phyloP scores from a whole-genome alignment of 345 rosid genomes.

The Arabidopsis thaliana region DNA sequence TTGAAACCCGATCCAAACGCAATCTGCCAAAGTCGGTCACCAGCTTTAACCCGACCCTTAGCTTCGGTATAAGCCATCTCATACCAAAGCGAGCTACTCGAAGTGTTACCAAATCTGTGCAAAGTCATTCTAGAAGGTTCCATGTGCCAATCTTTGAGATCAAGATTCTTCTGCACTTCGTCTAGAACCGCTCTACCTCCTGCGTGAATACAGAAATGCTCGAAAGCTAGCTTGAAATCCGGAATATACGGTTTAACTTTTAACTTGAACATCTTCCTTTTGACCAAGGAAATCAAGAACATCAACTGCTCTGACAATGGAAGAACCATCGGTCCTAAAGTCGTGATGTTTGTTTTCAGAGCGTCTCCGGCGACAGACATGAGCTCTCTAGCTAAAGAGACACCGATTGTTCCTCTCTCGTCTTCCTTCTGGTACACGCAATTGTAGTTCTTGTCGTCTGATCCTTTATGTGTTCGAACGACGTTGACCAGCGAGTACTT shows the following conservation, averaged over 20 bases:
- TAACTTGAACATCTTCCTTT: constrained; percentile 59
- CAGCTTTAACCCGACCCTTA: constrained; percentile 68
- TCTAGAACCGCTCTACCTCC: constrained; percentile 89
- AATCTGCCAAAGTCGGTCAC: constrained; percentile 93
- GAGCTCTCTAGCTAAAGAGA: constrained; percentile 79
- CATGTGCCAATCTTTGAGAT: constrained; percentile 83
- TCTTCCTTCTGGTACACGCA: constrained; percentile 91
- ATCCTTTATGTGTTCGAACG: constrained; percentile 86
- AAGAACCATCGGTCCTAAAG: constrained; percentile 82
- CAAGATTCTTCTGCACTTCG: constrained; percentile 75
- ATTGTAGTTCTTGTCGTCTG: constrained; percentile 67
- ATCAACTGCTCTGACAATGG: constrained; percentile 70
- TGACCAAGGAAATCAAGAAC: constrained; percentile 63
- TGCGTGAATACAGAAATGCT: constrained; percentile 89
- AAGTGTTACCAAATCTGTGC: constrained; percentile 88
- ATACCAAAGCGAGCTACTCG: constrained; percentile 94
- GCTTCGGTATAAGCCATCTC: constrained; percentile 93
- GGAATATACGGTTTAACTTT: constrained; percentile 81
- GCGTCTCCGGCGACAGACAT: constrained; percentile 97
- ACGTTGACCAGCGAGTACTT: constrained; percentile 82
- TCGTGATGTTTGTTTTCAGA: constrained; percentile 82
- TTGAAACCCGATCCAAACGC: constrained; percentile 97
- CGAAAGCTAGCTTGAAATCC: constrained; percentile 86
- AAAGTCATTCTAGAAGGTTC: constrained; percentile 94
- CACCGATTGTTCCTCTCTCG: constrained; percentile 67